Evolutionary conservation across 1,139 yeast genomes (phyloP), one percentile per base, ranked within the genome.

Genomic region (Blastobotrys buckinghamii): DNA sequence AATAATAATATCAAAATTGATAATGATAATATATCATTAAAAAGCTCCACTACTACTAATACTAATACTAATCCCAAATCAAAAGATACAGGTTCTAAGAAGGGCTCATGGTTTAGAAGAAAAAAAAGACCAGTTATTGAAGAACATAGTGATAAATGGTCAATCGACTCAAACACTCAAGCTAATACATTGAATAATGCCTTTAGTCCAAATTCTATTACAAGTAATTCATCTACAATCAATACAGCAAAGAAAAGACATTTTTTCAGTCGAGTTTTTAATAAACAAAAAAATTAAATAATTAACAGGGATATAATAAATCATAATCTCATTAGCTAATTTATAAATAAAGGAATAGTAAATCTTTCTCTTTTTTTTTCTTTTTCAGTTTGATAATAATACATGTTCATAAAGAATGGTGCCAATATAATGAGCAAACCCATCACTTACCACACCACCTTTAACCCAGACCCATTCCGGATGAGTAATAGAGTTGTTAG

Each of bases 361-460:
- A 15, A 10, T 39, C 12, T 26, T 39, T 6, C 6, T 38, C 12
- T 6, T 6, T 24, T 19, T 8, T 3, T 29, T 26, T 16, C 42
- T 39, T 27, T 24, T 19, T 15, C 29, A 41, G 16, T 27, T 22
- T 19, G 7, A 30, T 42, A 15, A 17, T 32, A 42, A 42, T 37
- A 47, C 38, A 38, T 38, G 45, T 20, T 47, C 46, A 24, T 47
- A 47, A 16, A 47, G 9, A 24, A 27, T 27, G 9, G 44, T 19
- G 12, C 49, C 49, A 8, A 38, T 20, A 33, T 47, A 47, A 12
- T 39, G 42, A 17, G 46, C 49, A 37, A 37, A 42, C 27, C 49
- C 49, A 27, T 47, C 49, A 16, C 29, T 35, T 12, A 47, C 46
- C 2, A 38, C 15, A 20, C 40, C 32, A 8, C 45, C 39, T 16